Percentiles rank a stretch among this genome's conserved stretches.
Evolutionary conservation across 2,329 filamentous ascomycete species (phyloP).

Genomic region (Chalara sp.): DNA sequence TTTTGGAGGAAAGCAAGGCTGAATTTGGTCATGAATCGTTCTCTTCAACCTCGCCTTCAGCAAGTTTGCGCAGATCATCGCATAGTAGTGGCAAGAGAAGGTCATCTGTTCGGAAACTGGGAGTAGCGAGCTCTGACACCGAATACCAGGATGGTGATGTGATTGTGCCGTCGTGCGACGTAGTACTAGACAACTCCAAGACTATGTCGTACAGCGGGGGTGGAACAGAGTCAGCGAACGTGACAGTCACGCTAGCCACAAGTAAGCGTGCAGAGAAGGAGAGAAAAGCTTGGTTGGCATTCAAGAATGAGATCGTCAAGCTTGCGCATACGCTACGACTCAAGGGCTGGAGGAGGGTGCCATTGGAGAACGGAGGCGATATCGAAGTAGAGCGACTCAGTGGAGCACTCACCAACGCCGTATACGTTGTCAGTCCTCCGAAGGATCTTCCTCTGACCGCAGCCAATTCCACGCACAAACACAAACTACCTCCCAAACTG

Average conservation of each 20-base stretch:
- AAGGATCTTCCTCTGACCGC: slow-evolving; percentile 44
- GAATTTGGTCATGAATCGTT: slow-evolving; percentile 26
- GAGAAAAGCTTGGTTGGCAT: slow-evolving; percentile 70
- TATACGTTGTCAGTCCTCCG: slow-evolving; percentile 88
- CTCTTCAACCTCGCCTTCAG: slow-evolving; percentile 17
- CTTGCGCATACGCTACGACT: slow-evolving; percentile 81
- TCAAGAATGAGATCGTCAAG: slow-evolving; percentile 88
- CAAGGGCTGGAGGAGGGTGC: slow-evolving; percentile 84
- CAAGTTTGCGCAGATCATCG: slow-evolving; percentile 14
- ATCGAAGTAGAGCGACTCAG: slow-evolving; percentile 73
- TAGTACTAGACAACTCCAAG: slow-evolving; percentile 80
- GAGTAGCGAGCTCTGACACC: slow-evolving; percentile 68
- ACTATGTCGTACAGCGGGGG: slow-evolving; percentile 70
- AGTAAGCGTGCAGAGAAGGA: slow-evolving; percentile 55
- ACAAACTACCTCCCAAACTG: slow-evolving; percentile 49
- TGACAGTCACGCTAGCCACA: slow-evolving; percentile 32
- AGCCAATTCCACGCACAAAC: slow-evolving; percentile 30
- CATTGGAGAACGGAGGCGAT: slow-evolving; percentile 60
- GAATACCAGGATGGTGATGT: slow-evolving; percentile 77
- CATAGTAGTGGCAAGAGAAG: slow-evolving; percentile 8
- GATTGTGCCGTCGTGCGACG: slow-evolving; percentile 80
- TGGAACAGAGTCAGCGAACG: slow-evolving; percentile 28
- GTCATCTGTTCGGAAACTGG: slow-evolving; percentile 15
- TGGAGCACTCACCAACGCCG: slow-evolving; percentile 90
- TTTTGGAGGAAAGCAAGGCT: slow-evolving; percentile 60